A percentile compares a stretch with the other conserved stretches of the same genome.
Evolutionary conservation across 345 rosid species (phyloP).

Genomic region (Schrenkiella parvula): DNA sequence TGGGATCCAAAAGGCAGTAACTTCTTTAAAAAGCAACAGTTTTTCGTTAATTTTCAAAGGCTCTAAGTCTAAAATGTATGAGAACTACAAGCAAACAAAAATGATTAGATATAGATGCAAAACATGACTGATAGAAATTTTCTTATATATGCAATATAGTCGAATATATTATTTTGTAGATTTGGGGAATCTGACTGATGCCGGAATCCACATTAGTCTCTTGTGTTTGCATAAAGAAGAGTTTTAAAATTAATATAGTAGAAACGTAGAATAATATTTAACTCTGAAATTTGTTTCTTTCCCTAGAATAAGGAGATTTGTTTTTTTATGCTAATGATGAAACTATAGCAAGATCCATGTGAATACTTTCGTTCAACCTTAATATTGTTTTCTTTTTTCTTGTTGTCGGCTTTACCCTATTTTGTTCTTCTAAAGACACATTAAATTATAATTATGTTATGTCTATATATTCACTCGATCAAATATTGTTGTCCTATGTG

Average conservation of each 20-base stretch:
- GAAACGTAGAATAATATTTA: not conserved
- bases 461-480: not conserved
- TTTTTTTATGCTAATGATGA: not conserved
- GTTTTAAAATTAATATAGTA: not conserved
- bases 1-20: not conserved
- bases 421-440: not conserved
- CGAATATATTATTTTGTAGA: not conserved
- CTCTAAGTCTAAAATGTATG: not conserved
- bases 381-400: too few relatives aligned
- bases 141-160: not conserved
- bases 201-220: not conserved
- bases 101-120: not conserved
- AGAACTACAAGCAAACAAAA: not conserved
- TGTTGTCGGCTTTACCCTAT: not conserved
- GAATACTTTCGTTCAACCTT: not conserved
- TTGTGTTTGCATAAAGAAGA: not conserved
- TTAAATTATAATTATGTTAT: not conserved
- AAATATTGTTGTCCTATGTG: not conserved
- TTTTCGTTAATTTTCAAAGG: too few relatives aligned
- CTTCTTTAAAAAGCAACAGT: too few relatives aligned
- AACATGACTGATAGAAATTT: not conserved
- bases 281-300: not conserved
- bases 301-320: not conserved
- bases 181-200: not conserved
- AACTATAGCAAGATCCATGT: not conserved